Percentiles rank a stretch among this genome's conserved stretches.
These are phyloP conservation scores for Lobulomyces angularis DNA, from an alignment of 192 early-diverging fungal species.

Conservation along the genomic window DNA sequence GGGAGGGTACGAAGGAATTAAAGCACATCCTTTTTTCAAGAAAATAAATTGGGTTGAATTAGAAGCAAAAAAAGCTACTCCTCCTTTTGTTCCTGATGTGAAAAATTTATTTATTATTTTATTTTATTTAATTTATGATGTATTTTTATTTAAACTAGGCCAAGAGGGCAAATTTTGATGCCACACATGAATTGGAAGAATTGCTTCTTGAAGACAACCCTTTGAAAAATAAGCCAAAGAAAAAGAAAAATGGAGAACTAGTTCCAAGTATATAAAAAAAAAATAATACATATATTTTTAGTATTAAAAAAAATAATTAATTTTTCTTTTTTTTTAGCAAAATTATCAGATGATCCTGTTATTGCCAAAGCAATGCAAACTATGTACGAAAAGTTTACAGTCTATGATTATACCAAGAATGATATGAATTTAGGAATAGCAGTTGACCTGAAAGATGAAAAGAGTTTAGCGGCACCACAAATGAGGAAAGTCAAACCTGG, in stretches of 20 bases:
- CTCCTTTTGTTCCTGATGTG: conserved; percentile 80
- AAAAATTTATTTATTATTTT: conserved; percentile 12
- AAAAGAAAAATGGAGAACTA: conserved; percentile 25
- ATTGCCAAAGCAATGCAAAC: conserved; percentile 49
- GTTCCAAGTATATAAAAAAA: conserved; percentile 18
- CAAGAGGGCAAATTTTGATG: conserved; percentile 89
- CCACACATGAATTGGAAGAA: conserved; percentile 90
- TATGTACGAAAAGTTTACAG: conserved; percentile 68
- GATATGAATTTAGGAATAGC: too few species aligned
- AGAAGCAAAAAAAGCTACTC: conserved; percentile 52
- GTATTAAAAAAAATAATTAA: conserved; percentile 17
- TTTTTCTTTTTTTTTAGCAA: conserved; percentile 5
- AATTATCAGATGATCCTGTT: conserved; percentile 1
- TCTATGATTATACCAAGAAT: conserved; percentile 66
- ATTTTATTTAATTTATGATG: not conserved
- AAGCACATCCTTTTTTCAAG: conserved; percentile 68
- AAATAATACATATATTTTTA: conserved; percentile 9
- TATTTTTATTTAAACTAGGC: conserved; percentile 26
- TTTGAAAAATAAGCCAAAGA: conserved; percentile 62
- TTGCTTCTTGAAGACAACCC: conserved; percentile 94
- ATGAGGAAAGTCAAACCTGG: too few species aligned
- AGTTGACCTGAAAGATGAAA: too few species aligned
- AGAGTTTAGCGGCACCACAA: too few species aligned
- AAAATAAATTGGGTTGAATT: conserved; percentile 64
- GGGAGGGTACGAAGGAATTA: conserved; percentile 56